Percentiles rank a stretch among this genome's conserved stretches.
Evolutionary conservation across 148 eudicot genomes (phyloP).

Genomic region (Amaranthus cruentus): DNA sequence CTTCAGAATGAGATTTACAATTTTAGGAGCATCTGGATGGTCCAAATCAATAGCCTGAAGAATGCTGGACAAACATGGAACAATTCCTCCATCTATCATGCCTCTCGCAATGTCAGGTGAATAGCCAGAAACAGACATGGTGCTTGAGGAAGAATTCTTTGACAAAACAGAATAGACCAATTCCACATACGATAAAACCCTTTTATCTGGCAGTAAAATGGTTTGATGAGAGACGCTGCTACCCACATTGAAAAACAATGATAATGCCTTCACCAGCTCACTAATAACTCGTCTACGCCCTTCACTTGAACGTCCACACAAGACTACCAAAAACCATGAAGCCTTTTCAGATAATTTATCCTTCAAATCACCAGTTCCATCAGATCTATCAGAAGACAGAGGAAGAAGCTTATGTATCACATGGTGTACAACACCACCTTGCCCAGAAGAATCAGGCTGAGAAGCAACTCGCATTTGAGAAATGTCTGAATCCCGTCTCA

Average conservation of each 20-base stretch:
- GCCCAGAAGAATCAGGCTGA: slow-evolving; percentile 45
- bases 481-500: slow-evolving; percentile 74
- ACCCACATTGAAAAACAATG: slow-evolving; percentile 39
- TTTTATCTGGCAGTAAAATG: slow-evolving; percentile 69
- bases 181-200: slow-evolving; percentile 78
- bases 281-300: slow-evolving; percentile 84
- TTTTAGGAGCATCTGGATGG: slow-evolving; percentile 94
- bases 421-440: slow-evolving; percentile 82
- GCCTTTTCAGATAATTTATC: slow-evolving; percentile 90
- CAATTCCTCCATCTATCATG: slow-evolving; percentile 95
- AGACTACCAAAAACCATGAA: slow-evolving; percentile 89
- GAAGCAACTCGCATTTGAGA: slow-evolving; percentile 52
- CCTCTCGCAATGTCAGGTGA: slow-evolving; percentile 91
- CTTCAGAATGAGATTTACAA: slow-evolving; percentile 75
- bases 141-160: slow-evolving; percentile 74
- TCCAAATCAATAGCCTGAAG: slow-evolving; percentile 87
- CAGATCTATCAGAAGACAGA: slow-evolving; percentile 46
- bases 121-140: slow-evolving; percentile 79
- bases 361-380: slow-evolving; percentile 72
- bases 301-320: slow-evolving; percentile 95
- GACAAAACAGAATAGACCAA: slow-evolving; percentile 81
- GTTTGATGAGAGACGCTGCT: slow-evolving; percentile 53
- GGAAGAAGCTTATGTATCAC: slow-evolving; percentile 74
- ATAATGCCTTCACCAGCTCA: slow-evolving; percentile 87
- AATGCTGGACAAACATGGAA: slow-evolving; percentile 69